Evolutionary conservation across 768 basidiomycete species (phyloP), one percentile per base, ranked within the genome.

Genomic region (Daedaleopsis nitida): DNA sequence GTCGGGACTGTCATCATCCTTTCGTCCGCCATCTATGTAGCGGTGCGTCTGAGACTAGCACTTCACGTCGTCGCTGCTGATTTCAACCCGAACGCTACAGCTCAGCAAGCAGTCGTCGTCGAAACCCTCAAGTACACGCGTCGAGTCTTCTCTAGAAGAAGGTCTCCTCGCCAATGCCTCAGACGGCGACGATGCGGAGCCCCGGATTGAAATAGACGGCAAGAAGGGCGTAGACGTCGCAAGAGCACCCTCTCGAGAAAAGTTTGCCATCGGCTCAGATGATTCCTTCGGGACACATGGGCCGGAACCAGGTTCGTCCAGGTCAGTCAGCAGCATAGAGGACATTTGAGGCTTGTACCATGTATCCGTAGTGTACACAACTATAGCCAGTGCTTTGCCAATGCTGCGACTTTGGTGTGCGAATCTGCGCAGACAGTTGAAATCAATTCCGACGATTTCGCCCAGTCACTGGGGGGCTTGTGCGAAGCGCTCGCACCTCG

Each of bases 1-100:
- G 65, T 85, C 14, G 92, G 92, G 0, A 86, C 85, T 1, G 50
- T 75, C 5, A 83, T 92, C 56, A 93, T 92, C 65, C 72, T 91
- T 44, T 64, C 76, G 2, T 81, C 83, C 12, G 89, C 89, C 0
- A 63, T 86, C n/a, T 91, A 83, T 69, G 82, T 88, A 39, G 88
- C 84, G 11, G 88, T 91, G 72, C 65, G 83, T 71, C 44, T 58
- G 44, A 35, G 35, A 49, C 24, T 2, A 21, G 16, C n/a, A 14
- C 27, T 1, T 6, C 16, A 19, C n/a, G 11, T 35, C 19, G 7
- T 58, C 23, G 2, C 10, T 12, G 19, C 21, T 49, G 47, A 27
- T 21, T 11, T 17, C 32, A 34, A 14, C 7, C 7, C 7, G 27
- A 7, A 35, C 50, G 32, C 10, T 52, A 16, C 21, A 53, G 52